These are phyloP conservation scores for Lasiodiplodia sp. DNA, from an alignment of 2,329 filamentous ascomycete species.

Conservation along the genomic window DNA sequence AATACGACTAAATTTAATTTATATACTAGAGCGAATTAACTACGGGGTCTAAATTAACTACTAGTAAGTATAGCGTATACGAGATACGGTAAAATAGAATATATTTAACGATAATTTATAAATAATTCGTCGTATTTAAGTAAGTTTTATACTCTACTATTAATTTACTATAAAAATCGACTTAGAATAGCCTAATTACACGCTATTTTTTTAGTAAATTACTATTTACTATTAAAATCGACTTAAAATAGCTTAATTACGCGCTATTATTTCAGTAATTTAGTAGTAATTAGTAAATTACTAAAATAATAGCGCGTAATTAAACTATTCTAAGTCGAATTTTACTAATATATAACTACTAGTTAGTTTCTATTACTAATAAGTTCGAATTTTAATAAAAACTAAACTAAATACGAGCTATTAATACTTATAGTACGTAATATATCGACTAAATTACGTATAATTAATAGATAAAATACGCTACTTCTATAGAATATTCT, in stretches of 20 bases:
- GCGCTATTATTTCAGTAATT: background rate
- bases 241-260: background rate
- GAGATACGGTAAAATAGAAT: background rate
- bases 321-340: too few species aligned
- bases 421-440: too few species aligned
- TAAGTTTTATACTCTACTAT: background rate
- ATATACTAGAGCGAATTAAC: background rate
- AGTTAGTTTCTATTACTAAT: too few species aligned
- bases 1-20: background rate
- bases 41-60: background rate
- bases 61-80: background rate
- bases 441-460: too few species aligned
- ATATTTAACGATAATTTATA: background rate
- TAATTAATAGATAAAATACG: too few species aligned
- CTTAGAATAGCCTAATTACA: background rate
- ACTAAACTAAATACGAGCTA: too few species aligned
- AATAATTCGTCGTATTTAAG: background rate
- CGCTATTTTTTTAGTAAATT: background rate
- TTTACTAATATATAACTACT: too few species aligned
- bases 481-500: too few species aligned
- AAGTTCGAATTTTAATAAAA: too few species aligned
- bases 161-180: background rate
- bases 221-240: background rate
- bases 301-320: too few species aligned
- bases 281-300: background rate